Base-by-base conservation (phyloP, 2,329 filamentous ascomycete genomes). In the Volutella citrinella region DNA sequence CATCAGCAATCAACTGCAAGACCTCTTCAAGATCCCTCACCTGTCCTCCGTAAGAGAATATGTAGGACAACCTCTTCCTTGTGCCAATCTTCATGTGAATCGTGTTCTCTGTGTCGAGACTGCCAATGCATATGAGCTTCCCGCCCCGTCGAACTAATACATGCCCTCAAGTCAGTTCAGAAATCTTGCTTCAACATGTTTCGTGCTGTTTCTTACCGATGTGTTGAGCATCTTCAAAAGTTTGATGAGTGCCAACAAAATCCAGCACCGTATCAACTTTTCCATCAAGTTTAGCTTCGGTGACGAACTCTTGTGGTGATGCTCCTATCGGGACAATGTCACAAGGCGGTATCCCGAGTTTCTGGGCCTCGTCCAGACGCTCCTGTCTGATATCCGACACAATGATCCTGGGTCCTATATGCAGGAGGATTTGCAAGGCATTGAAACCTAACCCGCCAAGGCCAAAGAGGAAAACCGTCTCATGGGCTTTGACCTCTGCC, bases 1-100 rank as follows among this genome's bases (percentile, higher is more conserved):
- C 34, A 10, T 34, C 19, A 2, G 44, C 34, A 8, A 50, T 36
- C 13, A 49, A 32, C 4, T 34, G n/a, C 12, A 49, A 40, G 3
- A 63, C 60, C 24, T 61, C 51, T 20, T 52, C 43, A n/a, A 71
- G 42, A 33, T 68, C 65, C 10, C 39, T 35, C 2, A 64, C 48
- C 34, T 64, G 65, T 0, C 66, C 66, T 5, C 63, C 65, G 25
- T 70, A 70, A 8, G 61, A 63, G 18, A 68, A 69, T 4, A 67
- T 61, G 19, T 59, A 64, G 10, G 51, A 60, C 4, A 69, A 43
- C 19, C 65, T 45, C 45, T 68, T 68, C 13, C 65, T 48, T 7
- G 65, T 66, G 0, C 64, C 63, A 9, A 61, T 61, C 36, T 68
- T 67, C 65, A 69, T 69, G 23, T 66, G 54, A 9, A 68, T 36